Evolutionary conservation across 1,284 basidiomycete genomes (phyloP).

Genomic region (Ganoderma resinaceum): DNA sequence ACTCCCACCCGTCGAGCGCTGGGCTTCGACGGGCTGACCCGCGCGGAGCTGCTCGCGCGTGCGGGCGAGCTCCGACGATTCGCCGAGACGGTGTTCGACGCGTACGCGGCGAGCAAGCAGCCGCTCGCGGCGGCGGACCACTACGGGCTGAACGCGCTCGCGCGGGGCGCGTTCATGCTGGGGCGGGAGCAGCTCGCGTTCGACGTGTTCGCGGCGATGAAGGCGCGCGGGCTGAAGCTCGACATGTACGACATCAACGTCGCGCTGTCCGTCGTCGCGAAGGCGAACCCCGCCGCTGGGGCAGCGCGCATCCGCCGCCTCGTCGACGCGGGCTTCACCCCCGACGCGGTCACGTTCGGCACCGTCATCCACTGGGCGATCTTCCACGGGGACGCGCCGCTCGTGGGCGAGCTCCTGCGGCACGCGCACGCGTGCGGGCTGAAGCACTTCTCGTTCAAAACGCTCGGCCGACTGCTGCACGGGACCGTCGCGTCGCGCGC

Average conservation of each 20-base stretch:
- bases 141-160: slow-evolving; percentile 61
- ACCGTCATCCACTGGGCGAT: slow-evolving; percentile 66
- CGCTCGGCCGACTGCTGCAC: slow-evolving; percentile 56
- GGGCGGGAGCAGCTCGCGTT: slow-evolving; percentile 58
- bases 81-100: slow-evolving; percentile 51
- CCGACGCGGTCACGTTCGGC: slow-evolving; percentile 61
- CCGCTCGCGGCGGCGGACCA: slow-evolving; percentile 59
- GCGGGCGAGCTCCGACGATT: slow-evolving; percentile 48
- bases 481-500: slow-evolving; percentile 43
- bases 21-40: slow-evolving; percentile 16
- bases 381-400: slow-evolving; percentile 47
- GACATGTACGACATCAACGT: slow-evolving; percentile 72
- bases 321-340: slow-evolving; percentile 51
- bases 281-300: slow-evolving; percentile 54
- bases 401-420: slow-evolving; percentile 52
- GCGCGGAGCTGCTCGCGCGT: slow-evolving; percentile 26
- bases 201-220: slow-evolving; percentile 52
- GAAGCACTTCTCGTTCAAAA: slow-evolving; percentile 51
- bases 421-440: slow-evolving; percentile 45
- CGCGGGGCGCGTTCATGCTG: slow-evolving; percentile 65
- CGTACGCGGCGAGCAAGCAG: slow-evolving; percentile 50
- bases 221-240: slow-evolving; percentile 57
- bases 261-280: slow-evolving; percentile 59
- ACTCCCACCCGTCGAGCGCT: neutral
- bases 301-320: slow-evolving; percentile 56